Conservation (phyloP, 139 green algal species). For the Diplosphaera chodatii region DNA sequence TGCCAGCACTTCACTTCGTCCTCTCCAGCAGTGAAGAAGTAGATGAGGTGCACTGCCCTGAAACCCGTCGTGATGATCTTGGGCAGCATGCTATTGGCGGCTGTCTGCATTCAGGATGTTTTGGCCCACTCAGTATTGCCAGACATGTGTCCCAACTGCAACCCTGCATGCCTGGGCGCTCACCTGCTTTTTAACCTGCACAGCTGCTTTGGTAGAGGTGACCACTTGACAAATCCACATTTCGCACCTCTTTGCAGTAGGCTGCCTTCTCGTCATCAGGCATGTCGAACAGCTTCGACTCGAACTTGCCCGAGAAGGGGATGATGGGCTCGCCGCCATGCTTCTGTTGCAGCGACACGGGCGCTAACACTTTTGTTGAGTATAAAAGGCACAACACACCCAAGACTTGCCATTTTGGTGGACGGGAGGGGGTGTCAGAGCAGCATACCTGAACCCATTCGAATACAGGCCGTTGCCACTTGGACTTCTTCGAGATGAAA, state of each 20-base stretch:
- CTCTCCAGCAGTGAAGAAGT: constrained; percentile 97
- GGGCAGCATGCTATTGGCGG: constrained; percentile 47
- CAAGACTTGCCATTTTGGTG: no score
- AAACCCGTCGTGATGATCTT: constrained; percentile 98
- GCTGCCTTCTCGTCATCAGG: constrained; percentile 66
- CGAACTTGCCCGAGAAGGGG: constrained; percentile 84
- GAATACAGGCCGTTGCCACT: constrained; percentile 77
- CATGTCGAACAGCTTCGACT: constrained; percentile 86
- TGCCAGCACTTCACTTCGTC: constrained; percentile 97
- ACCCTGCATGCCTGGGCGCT: no score
- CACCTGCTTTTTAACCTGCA: no score
- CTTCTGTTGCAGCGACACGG: constrained; percentile 28
- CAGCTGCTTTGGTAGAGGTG: no score
- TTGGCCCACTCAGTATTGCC: no score
- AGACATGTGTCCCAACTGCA: no score
- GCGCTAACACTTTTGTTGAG: background rate
- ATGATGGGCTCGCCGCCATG: constrained; percentile 92
- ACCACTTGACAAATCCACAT: background rate
- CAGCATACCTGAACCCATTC: constrained; percentile 1
- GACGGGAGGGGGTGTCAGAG: no score
- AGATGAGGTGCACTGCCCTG: constrained; percentile 89
- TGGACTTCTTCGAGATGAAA: constrained; percentile 98
- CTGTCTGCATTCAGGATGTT: constrained; percentile 14
- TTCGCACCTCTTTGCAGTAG: constrained; percentile 65
- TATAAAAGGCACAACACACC: background rate